Evolutionary conservation across 768 basidiomycete genomes (phyloP), one percentile per base, ranked within the genome.

Genomic region (Boletus sensibilis): DNA sequence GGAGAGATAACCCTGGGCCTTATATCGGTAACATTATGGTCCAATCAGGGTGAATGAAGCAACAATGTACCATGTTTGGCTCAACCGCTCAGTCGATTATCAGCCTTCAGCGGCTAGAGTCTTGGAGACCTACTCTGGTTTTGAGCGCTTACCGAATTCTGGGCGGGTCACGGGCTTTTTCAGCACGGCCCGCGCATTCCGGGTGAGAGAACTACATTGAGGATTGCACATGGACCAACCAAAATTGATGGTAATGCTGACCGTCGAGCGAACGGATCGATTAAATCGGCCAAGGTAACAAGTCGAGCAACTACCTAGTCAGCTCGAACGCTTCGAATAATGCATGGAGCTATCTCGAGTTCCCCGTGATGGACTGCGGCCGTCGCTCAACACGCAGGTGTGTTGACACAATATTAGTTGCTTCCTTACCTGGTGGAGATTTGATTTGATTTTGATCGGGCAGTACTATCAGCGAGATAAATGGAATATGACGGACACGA

Each of bases 181-280:
- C 21, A 18, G n/a, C 39, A 29, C 57, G 53, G 63, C n/a, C 56
- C 50, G 53, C 38, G 31, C 49, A 39, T 23, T 40, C 58, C 56
- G 57, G 40, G 40, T 46, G 52, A 52, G 52, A 61, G 42, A 23
- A 23, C 21, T 23, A 25, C 20, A 45, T 49, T 20, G 38, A 46
- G 31, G 21, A 40, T 31, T 45, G 37, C 43, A 29, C 39, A 34
- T 33, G 45, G 29, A 11, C 34, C 40, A 38, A 29, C 48, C 14
- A 23, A 52, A n/a, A 34, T 29, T 10, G 45, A 43, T 35, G 21
- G 16, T n/a, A 23, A 45, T 21, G 27, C 20, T 45, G 16, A 34
- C 39, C 33, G 12, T 41, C 7, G 50, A 50, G 20, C 16, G 25
- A 50, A 42, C 31, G 11, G 25, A 43, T 42, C 13, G 14, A 41